phyloP scores from a whole-genome alignment of 148 eudicot species.

The Oxyria digyna region DNA sequence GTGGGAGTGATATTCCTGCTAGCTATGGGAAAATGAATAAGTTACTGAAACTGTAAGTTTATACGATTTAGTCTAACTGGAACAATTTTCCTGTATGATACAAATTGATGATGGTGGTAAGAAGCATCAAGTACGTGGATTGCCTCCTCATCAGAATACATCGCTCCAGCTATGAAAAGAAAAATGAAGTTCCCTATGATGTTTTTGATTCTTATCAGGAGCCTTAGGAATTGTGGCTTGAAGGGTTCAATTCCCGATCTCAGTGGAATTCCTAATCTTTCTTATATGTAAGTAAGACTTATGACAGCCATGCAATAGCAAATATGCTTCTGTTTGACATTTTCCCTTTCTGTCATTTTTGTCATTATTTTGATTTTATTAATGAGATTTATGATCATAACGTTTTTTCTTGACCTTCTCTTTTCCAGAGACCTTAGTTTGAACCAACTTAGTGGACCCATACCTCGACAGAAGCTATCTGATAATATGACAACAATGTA shows the following conservation, averaged over 20 bases:
- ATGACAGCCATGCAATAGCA: slow-evolving; percentile 20
- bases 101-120: neutral
- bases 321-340: neutral
- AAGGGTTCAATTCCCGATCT: slow-evolving; percentile 70
- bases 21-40: slow-evolving; percentile 29
- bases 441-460: slow-evolving; percentile 62
- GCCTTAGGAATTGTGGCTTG: slow-evolving; percentile 77
- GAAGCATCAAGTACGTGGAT: neutral
- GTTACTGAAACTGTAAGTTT: slow-evolving; percentile 41
- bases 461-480: slow-evolving; percentile 56
- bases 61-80: neutral
- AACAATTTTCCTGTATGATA: neutral
- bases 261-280: slow-evolving; percentile 42
- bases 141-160: neutral
- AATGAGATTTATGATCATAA: neutral
- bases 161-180: neutral
- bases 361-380: neutral
- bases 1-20: slow-evolving; percentile 31
- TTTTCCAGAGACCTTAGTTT: slow-evolving; percentile 61
- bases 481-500: slow-evolving; percentile 66
- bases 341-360: neutral
- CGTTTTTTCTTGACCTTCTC: neutral
- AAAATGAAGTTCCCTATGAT: neutral
- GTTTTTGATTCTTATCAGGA: slow-evolving; percentile 35
- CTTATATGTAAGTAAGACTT: slow-evolving; percentile 50